Percentiles rank a stretch among this genome's conserved stretches.
Conservation (phyloP, 768 basidiomycete species). For the Lentinula guzmanii region DNA sequence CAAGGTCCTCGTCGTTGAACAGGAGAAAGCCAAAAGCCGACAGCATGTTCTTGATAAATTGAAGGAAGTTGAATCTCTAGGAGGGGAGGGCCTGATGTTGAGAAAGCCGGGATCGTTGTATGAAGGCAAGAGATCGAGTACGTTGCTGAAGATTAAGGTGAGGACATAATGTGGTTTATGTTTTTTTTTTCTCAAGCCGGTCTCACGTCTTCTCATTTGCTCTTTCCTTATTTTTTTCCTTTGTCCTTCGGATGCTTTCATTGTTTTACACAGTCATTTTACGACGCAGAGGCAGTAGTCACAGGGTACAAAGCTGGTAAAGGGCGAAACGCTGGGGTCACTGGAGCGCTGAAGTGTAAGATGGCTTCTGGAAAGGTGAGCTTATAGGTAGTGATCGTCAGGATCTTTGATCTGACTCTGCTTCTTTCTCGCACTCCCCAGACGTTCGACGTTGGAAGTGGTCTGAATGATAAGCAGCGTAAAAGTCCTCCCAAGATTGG, state of each 20-base stretch:
- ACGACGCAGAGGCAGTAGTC: slow-evolving; percentile 55
- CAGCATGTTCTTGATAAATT: slow-evolving; percentile 49
- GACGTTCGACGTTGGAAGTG: slow-evolving; percentile 54
- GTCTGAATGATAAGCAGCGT: slow-evolving; percentile 48
- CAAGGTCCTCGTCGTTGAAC: slow-evolving; percentile 42
- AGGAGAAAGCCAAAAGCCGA: slow-evolving; percentile 35
- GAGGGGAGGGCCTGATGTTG: slow-evolving; percentile 58
- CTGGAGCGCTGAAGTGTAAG: slow-evolving; percentile 47
- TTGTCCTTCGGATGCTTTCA: neutral
- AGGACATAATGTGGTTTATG: neutral
- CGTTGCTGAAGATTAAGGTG: slow-evolving; percentile 52
- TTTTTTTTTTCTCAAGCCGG: neutral
- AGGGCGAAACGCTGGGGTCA: slow-evolving; percentile 42
- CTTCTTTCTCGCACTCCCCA: slow-evolving; percentile 11
- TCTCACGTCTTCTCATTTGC: neutral
- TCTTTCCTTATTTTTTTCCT: neutral
- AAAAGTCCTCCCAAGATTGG: slow-evolving; percentile 50
- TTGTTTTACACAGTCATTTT: slow-evolving; percentile 35
- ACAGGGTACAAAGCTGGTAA: slow-evolving; percentile 52
- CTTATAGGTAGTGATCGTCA: neutral
- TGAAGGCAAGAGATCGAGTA: slow-evolving; percentile 41
- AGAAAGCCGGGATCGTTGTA: slow-evolving; percentile 46
- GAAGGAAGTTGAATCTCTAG: slow-evolving; percentile 46
- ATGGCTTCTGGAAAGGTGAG: slow-evolving; percentile 57
- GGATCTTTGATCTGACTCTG: neutral